Evolutionary conservation across 2,329 filamentous ascomycete genomes (phyloP), one percentile per base, ranked within the genome.

Genomic region (Colletotrichum graminicola): DNA sequence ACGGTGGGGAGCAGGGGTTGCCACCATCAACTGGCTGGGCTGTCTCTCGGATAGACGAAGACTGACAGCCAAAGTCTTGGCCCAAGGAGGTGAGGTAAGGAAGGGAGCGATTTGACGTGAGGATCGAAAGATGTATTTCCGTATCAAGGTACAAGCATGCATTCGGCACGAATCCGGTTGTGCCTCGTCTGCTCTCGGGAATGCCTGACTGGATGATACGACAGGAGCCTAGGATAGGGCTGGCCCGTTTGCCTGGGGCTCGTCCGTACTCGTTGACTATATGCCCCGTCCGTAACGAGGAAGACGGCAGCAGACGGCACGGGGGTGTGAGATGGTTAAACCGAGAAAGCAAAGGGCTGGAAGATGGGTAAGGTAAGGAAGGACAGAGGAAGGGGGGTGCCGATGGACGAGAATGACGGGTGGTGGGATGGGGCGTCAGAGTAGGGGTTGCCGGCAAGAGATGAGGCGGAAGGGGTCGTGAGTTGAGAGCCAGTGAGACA

Each of bases 71-170:
- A 68, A 34, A 61, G 29, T 49, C 52, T 71, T 71, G 47, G 66
- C 54, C 41, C 41, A 23, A 47, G 12, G 45, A 23, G 45, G 10
- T 45, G 43, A 60, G 60, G 39, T 57, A 39, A 61, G 39, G 29
- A 39, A 61, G 39, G 29, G 34, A 36, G 29, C 66, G 41, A 60
- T 65, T 70, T 61, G 70, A 66, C 41, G 34, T n/a, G 54, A 52
- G 14, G n/a, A 16, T 34, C 16, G 23, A 54, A 39, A 51, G 21
- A 66, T 36, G 49, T 72, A 71, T 61, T 61, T 66, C 52, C 61
- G 66, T 71, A 39, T 66, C 61, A 72, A 66, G 66, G 66, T 62
- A 72, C 60, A 61, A 70, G 66, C 70, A 72, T 72, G 45, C 49
- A 71, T 54, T 32, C 47, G 68, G 54, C 45, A 52, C 55, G 47